Percentiles rank a stretch among this genome's conserved stretches.
Evolutionary conservation across 305 asterid genomes (phyloP).

Genomic region (Ajuga reptans): DNA sequence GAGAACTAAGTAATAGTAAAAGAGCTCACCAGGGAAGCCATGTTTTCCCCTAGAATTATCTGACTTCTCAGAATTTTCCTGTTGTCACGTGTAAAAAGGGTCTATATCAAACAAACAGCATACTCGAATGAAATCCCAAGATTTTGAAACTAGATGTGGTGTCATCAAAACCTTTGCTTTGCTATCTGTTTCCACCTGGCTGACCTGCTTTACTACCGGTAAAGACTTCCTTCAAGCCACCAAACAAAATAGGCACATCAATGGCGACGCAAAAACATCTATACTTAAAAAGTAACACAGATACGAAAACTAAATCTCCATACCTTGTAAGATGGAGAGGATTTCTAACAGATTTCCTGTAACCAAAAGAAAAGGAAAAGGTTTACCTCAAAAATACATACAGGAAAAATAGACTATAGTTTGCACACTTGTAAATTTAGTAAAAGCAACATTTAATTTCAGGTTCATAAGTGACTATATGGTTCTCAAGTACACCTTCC

Average conservation of each 20-base stretch:
- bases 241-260: conserved; percentile 29
- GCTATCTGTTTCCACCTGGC: conserved; percentile 30
- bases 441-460: conserved; percentile 5
- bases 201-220: conserved; percentile 45
- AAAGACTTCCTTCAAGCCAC: conserved; percentile 57
- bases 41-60: conserved; percentile 37
- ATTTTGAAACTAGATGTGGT: conserved; percentile 19
- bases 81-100: conserved; percentile 9
- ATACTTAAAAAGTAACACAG: conserved; percentile 18
- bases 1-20: conserved; percentile 17
- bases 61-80: conserved; percentile 42
- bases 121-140: conserved; percentile 5
- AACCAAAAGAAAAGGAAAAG: conserved; percentile 26
- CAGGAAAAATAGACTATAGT: neutral
- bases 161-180: conserved; percentile 40
- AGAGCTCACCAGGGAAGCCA: conserved; percentile 61
- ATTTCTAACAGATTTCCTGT: conserved; percentile 47
- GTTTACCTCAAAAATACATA: neutral
- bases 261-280: conserved; percentile 16
- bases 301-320: conserved; percentile 19
- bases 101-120: conserved; percentile 17
- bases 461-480: neutral
- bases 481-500: conserved; percentile 30
- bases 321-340: conserved; percentile 56
- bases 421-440: conserved; percentile 3